phyloP scores from a whole-genome alignment of 2,329 filamentous ascomycete species.

The Eutypella sp. region DNA sequence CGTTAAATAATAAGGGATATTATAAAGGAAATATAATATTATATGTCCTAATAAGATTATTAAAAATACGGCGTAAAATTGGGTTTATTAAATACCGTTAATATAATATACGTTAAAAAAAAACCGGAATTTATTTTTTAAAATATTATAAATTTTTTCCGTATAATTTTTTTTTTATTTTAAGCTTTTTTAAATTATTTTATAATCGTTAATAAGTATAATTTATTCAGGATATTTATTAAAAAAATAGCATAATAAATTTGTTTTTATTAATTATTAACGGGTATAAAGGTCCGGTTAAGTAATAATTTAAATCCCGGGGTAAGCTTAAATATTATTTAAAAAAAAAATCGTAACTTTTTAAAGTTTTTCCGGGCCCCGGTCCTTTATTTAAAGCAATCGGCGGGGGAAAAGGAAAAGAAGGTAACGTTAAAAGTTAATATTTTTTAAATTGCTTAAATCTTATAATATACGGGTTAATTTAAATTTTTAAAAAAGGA shows the following conservation, averaged over 20 bases:
- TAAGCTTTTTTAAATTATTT: slow-evolving; percentile 2
- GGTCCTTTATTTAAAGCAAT: not conserved
- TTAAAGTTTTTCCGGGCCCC: not conserved
- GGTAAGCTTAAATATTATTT: not conserved
- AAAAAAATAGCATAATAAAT: slow-evolving; percentile 1
- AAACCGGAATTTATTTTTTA: slow-evolving; percentile 3
- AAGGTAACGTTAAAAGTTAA: not conserved
- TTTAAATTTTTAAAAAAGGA: not conserved
- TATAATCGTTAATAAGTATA: slow-evolving; percentile 1
- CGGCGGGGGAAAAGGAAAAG: not conserved
- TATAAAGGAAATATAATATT: too few species aligned
- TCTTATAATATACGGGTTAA: not conserved
- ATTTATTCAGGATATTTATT: not conserved
- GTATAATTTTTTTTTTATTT: slow-evolving; percentile 4
- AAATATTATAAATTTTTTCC: not conserved
- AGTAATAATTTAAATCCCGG: too few species aligned
- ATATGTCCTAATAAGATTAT: slow-evolving; percentile 1
- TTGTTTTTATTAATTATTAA: not conserved
- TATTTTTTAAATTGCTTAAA: not conserved
- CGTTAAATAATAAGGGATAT: not conserved
- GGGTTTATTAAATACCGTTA: not conserved
- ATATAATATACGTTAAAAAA: slow-evolving; percentile 2
- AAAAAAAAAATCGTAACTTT: not conserved
- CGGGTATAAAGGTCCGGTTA: not conserved
- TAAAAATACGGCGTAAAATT: slow-evolving; percentile 1